Conservation (phyloP, 108 stramenopile species). For the Ochromonas danica region DNA sequence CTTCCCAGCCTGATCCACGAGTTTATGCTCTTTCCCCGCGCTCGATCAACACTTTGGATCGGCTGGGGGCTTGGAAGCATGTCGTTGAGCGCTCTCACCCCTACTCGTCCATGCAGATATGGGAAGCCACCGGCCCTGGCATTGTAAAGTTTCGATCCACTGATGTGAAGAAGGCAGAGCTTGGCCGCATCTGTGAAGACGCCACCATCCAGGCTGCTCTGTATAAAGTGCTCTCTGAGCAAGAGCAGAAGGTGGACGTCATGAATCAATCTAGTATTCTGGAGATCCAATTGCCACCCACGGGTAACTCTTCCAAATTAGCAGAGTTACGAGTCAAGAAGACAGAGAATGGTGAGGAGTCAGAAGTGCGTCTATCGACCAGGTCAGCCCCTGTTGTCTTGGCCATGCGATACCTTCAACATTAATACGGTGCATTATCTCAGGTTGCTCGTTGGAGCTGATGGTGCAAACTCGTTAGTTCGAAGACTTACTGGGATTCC, state of each 20-base stretch:
- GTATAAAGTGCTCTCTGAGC: neutral
- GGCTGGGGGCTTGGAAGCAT: slow-evolving; percentile 41
- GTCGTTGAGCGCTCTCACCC: slow-evolving; percentile 18
- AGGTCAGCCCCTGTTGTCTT: too few relatives aligned
- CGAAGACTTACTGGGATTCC: slow-evolving; percentile 35
- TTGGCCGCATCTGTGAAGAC: neutral
- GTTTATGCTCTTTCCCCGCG: slow-evolving; percentile 47
- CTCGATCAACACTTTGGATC: slow-evolving; percentile 38
- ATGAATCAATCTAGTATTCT: neutral
- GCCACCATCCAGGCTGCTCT: neutral
- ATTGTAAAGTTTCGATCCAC: neutral
- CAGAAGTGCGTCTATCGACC: too few relatives aligned
- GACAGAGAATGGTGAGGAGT: too few relatives aligned
- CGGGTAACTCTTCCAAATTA: too few relatives aligned
- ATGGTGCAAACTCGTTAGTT: slow-evolving; percentile 39
- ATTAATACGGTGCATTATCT: neutral
- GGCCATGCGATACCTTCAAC: too few relatives aligned
- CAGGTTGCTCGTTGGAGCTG: slow-evolving; percentile 29
- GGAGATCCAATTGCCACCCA: neutral
- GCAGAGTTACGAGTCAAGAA: too few relatives aligned
- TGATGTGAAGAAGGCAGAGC: neutral
- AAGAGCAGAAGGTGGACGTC: neutral
- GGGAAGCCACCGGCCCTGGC: slow-evolving; percentile 21
- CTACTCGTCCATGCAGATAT: slow-evolving; percentile 37
- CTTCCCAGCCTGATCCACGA: slow-evolving; percentile 38